phyloP scores from a whole-genome alignment of 2,329 filamentous ascomycete species.

The Fusarium decemcellulare region DNA sequence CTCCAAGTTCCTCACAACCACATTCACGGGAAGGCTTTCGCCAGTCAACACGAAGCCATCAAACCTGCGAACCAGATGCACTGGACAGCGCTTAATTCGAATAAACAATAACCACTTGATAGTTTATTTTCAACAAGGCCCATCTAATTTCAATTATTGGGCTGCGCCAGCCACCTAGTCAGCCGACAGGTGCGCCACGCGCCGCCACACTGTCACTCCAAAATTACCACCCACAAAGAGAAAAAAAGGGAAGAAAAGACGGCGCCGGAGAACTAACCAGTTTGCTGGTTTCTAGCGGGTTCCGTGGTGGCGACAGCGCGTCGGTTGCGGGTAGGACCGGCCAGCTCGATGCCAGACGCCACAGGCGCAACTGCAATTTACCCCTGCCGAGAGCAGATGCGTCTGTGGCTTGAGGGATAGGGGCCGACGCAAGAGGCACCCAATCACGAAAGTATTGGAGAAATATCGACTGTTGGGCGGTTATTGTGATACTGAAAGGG shows the following conservation, averaged over 20 bases:
- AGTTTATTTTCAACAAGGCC: too few species aligned
- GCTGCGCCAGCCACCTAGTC: not conserved
- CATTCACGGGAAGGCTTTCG: too few species aligned
- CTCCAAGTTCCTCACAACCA: too few species aligned
- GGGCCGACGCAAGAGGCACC: not conserved
- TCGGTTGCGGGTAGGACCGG: slow-evolving; percentile 3
- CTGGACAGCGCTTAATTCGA: too few species aligned
- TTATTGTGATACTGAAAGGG: not conserved
- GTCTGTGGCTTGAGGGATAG: slow-evolving; percentile 2
- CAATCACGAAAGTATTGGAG: not conserved
- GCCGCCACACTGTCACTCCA: not conserved
- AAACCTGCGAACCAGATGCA: too few species aligned
- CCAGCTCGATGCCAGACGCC: not conserved
- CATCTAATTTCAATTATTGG: not conserved
- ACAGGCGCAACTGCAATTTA: slow-evolving; percentile 7
- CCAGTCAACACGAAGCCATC: too few species aligned
- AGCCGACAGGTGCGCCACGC: not conserved
- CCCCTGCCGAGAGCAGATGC: not conserved
- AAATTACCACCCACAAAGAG: not conserved
- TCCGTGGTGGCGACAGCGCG: not conserved
- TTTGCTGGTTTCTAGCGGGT: not conserved
- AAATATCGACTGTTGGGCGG: not conserved
- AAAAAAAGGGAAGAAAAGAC: not conserved
- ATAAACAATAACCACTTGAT: too few species aligned
- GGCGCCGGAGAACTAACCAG: not conserved